Base-by-base conservation (phyloP, 2,329 filamentous ascomycete species). In the Trichophyton equinum region DNA sequence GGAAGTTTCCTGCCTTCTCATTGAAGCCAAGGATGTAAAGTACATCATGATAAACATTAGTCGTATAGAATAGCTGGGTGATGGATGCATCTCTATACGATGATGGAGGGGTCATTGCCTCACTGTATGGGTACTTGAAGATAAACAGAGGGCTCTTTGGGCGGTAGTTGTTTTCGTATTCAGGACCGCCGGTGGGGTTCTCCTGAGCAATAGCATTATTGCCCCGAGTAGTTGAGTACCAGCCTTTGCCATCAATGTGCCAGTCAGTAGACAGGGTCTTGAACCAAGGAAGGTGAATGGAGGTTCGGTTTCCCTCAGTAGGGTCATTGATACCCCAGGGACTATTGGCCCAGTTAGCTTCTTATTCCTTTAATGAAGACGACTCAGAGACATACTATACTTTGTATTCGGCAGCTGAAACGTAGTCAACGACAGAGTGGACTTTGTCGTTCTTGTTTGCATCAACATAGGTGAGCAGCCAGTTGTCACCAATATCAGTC, bases 401-500 rank as follows among this genome's bases (percentile, higher is more conserved):
- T 25, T 62, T 36, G 38, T 58, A 63, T 9, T 58, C 59, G 2
- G 62, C 62, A 30, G 61, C 51, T 18, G 60, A 30, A 20, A 63
- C 62, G 25, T 62, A 63, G 51, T 63, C 62, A 36, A 62, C 58
- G 27, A 63, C 60, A 36, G 15, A 27, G 25, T 63, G 62, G 18
- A 63, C 46, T 25, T 63, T 57, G 13, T 60, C 59, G n/a, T 47
- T 36, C 13, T 62, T 49, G 30, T 63, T 60, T 13, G 62, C 62
- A 59, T 63, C 62, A 47, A 63, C 60, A 40, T 62, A 63, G 6
- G 62, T 58, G 42, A 60, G 58, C 15, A 63, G 62, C 62, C 62
- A 63, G 53, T 63, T 63, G 58, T 63, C 62, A 49, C 62, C 62
- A 27, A 62, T 44, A 22, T 63, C 62, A 25, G 62, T 63, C 40